Evolutionary conservation across 768 basidiomycete genomes (phyloP), one percentile per base, ranked within the genome.

Genomic region (Hypsizygus marmoreus): DNA sequence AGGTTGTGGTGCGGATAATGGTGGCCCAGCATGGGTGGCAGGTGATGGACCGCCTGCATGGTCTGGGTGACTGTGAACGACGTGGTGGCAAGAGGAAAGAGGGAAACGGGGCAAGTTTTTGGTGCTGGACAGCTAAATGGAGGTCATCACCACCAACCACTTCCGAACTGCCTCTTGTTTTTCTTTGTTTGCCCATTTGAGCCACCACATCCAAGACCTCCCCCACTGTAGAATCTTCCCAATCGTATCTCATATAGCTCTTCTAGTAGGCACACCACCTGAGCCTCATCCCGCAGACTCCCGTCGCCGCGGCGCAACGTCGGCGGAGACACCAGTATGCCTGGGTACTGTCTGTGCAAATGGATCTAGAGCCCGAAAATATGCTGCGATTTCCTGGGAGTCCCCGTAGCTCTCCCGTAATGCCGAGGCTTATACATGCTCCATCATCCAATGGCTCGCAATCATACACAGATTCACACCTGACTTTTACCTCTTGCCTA

Each of bases 1-100:
- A 82, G 70, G 34, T 82, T 72, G 61, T 80, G 81, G 56, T 75
- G 81, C 51, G 81, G 67, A 71, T 86, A 88, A 58, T 81, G 81
- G 63, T 82, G 81, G 60, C 82, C 71, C 53, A 88, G 70, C 54
- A 87, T 73, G 50, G 78, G 70, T 33, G 80, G 79, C 53, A 86
- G 68, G 53, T 80, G 79, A 65, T 87, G 84, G 41, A 86, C 75
- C 58, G 86, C 79, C 71, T 86, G 82, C 87, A 90, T 89, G 55
- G 72, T 78, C 65, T 69, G 66, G 6, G 66, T 64, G 40, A 69
- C 58, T 63, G 74, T 73, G 60, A 66, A 70, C 60, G 79, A 75
- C 75, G 75, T 78, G 74, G 72, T 83, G 77, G 74, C 60, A 53
- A 62, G 48, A 43, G 61, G 40, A 38, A 53, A 56, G 63, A 54